Evolutionary conservation across 2,329 filamentous ascomycete genomes (phyloP).

Genomic region (Trichoderma sp.): DNA sequence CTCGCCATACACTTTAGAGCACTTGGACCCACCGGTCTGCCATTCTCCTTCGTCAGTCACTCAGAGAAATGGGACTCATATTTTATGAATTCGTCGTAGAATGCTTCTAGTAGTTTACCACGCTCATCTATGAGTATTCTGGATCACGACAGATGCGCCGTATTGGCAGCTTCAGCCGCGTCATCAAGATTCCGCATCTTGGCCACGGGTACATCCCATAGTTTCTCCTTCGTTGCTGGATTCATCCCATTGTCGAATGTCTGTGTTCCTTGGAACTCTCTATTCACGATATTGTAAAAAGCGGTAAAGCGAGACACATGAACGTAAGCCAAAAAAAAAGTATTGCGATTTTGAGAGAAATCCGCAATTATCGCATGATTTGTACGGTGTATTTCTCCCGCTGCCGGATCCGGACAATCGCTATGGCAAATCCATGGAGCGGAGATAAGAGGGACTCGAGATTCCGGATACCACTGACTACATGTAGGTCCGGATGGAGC

Average conservation of each 20-base stretch:
- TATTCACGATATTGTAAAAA: too few species aligned
- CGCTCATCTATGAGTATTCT: not conserved
- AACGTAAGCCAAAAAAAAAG: too few species aligned
- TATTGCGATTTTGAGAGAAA: not conserved
- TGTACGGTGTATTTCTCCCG: not conserved
- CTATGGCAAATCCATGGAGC: not conserved
- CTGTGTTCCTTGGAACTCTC: too few species aligned
- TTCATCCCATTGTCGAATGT: too few species aligned
- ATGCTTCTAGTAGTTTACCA: not conserved
- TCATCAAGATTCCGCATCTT: too few species aligned
- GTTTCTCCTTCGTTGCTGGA: too few species aligned
- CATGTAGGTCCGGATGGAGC: not conserved
- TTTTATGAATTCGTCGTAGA: not conserved
- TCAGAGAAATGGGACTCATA: not conserved
- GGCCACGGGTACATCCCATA: too few species aligned
- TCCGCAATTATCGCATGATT: not conserved
- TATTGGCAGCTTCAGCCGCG: too few species aligned
- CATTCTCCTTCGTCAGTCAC: not conserved
- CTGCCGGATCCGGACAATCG: not conserved
- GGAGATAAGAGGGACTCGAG: not conserved
- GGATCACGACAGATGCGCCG: not conserved
- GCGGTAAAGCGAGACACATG: too few species aligned
- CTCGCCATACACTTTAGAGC: not conserved
- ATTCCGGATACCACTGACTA: accelerated
- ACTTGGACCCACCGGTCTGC: not conserved